A percentile compares a stretch with the other conserved stretches of the same genome.
phyloP scores from a whole-genome alignment of 495 filamentous ascomycete genomes.

The Penicillium atrosanguineum region DNA sequence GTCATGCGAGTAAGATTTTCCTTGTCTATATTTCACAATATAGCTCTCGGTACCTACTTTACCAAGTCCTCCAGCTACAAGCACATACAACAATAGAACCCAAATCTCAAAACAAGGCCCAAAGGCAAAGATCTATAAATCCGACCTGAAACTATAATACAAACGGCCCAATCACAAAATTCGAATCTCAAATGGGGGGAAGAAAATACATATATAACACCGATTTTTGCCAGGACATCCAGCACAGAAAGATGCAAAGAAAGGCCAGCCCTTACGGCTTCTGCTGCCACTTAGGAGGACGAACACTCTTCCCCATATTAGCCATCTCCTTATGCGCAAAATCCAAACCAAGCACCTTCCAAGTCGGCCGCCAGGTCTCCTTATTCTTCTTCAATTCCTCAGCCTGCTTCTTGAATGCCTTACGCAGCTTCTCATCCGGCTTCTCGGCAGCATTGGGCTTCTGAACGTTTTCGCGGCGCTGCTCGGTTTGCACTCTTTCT shows the following conservation, averaged over 20 bases:
- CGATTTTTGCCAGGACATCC: conserved; percentile 7
- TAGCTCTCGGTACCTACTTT: background rate
- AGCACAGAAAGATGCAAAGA: background rate
- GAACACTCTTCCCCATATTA: background rate
- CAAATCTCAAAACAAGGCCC: background rate
- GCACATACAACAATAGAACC: background rate
- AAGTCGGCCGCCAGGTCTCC: conserved; percentile 43
- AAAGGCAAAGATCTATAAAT: conserved; percentile 4
- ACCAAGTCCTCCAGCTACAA: background rate
- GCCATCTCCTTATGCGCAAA: conserved; percentile 17
- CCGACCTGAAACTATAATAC: conserved; percentile 13
- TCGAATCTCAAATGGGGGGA: background rate
- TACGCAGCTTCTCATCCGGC: conserved; percentile 25
- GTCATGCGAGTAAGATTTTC: conserved; percentile 8
- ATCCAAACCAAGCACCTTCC: conserved; percentile 42
- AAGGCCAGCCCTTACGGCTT: conserved; percentile 2
- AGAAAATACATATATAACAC: conserved; percentile 7
- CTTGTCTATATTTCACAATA: conserved; percentile 15
- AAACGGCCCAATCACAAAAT: conserved; percentile 3
- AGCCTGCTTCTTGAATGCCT: conserved; percentile 51
- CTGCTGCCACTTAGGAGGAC: conserved; percentile 7
- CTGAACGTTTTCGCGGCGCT: conserved; percentile 21
- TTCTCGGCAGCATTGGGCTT: conserved; percentile 29
- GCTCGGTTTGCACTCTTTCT: conserved; percentile 28
- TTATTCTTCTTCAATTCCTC: conserved; percentile 51